Evolutionary conservation across 2,329 filamentous ascomycete species (phyloP).

Genomic region (Colletotrichum cordylinicola): DNA sequence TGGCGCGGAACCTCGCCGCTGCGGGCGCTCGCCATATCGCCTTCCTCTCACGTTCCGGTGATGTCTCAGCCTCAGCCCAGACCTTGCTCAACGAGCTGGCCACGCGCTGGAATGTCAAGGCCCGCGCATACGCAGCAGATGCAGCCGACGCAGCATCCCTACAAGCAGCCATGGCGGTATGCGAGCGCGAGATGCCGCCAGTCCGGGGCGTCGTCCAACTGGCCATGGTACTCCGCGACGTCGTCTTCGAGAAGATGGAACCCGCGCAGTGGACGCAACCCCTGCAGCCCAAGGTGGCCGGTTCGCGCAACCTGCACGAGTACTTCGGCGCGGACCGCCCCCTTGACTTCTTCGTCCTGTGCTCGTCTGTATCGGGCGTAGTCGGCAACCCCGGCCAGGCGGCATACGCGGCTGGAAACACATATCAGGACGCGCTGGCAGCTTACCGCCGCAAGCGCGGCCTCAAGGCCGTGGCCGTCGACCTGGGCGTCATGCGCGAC

Average conservation of each 20-base stretch:
- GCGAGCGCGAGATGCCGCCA: conserved; percentile 24
- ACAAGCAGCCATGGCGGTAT: not conserved
- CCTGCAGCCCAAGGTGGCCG: conserved; percentile 35
- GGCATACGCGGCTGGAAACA: conserved; percentile 45
- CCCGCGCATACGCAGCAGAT: conserved; percentile 34
- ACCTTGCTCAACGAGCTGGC: conserved; percentile 23
- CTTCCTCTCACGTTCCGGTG: conserved; percentile 32
- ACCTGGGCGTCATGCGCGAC: conserved; percentile 40
- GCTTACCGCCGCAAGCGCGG: conserved; percentile 38
- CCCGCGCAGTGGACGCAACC: conserved; percentile 27
- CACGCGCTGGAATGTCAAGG: conserved; percentile 15
- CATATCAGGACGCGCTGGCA: conserved; percentile 44
- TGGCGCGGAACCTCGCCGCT: conserved; percentile 28
- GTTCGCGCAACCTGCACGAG: conserved; percentile 38
- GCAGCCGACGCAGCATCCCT: conserved; percentile 27
- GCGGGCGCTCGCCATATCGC: conserved; percentile 33
- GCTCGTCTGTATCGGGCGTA: conserved; percentile 33
- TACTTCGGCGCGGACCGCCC: conserved; percentile 7
- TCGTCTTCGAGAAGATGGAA: conserved; percentile 32
- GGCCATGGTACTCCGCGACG: conserved; percentile 21
- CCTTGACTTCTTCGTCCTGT: conserved; percentile 35
- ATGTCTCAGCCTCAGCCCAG: conserved; percentile 18
- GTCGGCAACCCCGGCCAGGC: conserved; percentile 39
- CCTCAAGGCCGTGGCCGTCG: conserved; percentile 40
- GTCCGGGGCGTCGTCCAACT: conserved; percentile 23